Conservation (phyloP, 306 rosid genomes). For the Inga oerstediana region DNA sequence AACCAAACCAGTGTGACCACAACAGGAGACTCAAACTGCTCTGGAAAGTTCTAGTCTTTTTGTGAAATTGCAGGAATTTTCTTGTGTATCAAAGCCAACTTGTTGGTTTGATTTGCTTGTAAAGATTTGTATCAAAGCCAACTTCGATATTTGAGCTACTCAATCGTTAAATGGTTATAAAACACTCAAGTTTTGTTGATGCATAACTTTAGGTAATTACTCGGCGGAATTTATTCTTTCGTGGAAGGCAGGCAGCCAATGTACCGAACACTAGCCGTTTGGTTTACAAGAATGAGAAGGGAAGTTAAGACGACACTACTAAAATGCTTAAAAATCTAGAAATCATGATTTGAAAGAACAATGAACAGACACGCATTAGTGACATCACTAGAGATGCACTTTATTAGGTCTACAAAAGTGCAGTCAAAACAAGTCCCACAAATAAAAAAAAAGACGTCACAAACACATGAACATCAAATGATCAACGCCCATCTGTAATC, state of each 20-base stretch:
- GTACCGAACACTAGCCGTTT: too few species aligned
- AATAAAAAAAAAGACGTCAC: neutral
- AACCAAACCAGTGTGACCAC: neutral
- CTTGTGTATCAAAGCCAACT: neutral
- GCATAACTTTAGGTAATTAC: neutral
- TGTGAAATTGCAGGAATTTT: neutral
- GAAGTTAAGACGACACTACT: too few species aligned
- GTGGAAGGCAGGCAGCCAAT: too few species aligned
- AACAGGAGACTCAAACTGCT: neutral
- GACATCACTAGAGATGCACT: neutral
- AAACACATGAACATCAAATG: neutral
- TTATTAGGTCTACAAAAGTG: neutral
- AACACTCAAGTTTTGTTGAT: too few species aligned
- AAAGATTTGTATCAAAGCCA: neutral
- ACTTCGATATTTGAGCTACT: neutral
- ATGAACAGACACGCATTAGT: neutral
- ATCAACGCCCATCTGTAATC: constrained; percentile 11
- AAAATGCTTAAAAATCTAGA: too few species aligned
- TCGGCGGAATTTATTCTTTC: neutral
- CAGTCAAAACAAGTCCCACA: neutral
- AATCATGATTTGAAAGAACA: too few species aligned
- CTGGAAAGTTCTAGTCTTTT: neutral
- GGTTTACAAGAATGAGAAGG: too few species aligned
- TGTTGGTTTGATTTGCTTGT: neutral
- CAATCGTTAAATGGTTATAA: neutral